These are phyloP conservation scores for Geotrichum aggregatum DNA, from an alignment of 1,139 yeast genomes.

Conservation along the genomic window DNA sequence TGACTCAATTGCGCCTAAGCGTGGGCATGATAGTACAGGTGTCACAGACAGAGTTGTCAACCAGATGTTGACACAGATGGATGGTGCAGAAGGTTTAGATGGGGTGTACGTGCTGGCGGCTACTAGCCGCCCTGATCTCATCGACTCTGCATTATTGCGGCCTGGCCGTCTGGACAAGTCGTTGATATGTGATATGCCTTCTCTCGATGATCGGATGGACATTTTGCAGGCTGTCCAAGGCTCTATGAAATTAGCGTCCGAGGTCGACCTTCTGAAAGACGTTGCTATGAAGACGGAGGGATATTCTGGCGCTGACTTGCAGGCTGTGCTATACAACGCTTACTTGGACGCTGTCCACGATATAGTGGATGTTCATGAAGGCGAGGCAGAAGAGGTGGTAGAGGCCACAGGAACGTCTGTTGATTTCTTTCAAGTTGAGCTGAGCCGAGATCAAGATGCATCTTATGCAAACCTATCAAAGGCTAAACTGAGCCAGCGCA, in stretches of 20 bases:
- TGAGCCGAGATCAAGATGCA: conserved; percentile 11
- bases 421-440: conserved; percentile 41
- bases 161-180: conserved; percentile 96
- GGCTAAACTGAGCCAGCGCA: conserved; percentile 42
- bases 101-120: conserved; percentile 97
- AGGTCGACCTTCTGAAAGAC: conserved; percentile 48
- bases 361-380: conserved; percentile 45
- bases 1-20: conserved; percentile 94
- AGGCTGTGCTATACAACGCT: conserved; percentile 88
- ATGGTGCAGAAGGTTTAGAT: conserved; percentile 96
- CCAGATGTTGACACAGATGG: conserved; percentile 96
- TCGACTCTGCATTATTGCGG: conserved; percentile 88
- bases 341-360: conserved; percentile 87
- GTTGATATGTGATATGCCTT: conserved; percentile 85
- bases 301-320: conserved; percentile 92
- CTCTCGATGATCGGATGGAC: conserved; percentile 62
- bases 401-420: conserved; percentile 24
- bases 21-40: conserved; percentile 98
- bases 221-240: conserved; percentile 61
- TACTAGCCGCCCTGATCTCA: conserved; percentile 89
- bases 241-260: conserved; percentile 40
- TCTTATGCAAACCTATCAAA: conserved; percentile 31
- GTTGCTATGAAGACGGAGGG: conserved; percentile 67
- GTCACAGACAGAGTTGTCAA: conserved; percentile 97
- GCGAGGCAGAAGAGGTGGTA: conserved; percentile 34